Percentiles rank a stretch among this genome's conserved stretches.
Conservation (phyloP, 2,329 filamentous ascomycete species). For the Amauroascus niger region DNA sequence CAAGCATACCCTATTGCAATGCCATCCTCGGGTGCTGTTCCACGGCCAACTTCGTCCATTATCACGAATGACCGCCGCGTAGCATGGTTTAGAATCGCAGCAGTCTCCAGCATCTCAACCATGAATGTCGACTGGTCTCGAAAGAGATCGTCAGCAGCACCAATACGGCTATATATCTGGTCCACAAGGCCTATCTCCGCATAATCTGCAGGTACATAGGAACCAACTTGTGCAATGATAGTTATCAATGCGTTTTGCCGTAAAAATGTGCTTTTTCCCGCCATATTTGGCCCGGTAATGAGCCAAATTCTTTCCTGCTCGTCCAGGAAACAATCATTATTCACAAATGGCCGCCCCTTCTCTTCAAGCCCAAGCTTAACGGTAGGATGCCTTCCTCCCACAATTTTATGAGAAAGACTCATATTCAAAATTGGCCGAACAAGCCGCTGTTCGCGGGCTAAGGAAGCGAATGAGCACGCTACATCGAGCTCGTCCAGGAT, state of each 20-base stretch:
- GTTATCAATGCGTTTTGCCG: slow-evolving; percentile 92
- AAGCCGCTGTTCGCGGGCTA: slow-evolving; percentile 66
- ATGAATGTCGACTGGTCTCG: slow-evolving; percentile 95
- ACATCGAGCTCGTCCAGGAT: slow-evolving; percentile 92
- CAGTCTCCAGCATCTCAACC: slow-evolving; percentile 98
- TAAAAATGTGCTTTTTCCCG: slow-evolving; percentile 89
- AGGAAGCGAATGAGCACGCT: slow-evolving; percentile 68
- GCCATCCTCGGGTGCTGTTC: slow-evolving; percentile 88
- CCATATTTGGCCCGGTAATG: slow-evolving; percentile 90
- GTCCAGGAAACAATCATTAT: slow-evolving; percentile 79
- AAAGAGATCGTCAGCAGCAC: slow-evolving; percentile 91
- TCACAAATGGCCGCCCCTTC: slow-evolving; percentile 70
- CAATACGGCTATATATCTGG: slow-evolving; percentile 85
- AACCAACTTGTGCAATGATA: slow-evolving; percentile 84
- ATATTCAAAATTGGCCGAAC: slow-evolving; percentile 63
- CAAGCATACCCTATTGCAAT: slow-evolving; percentile 82
- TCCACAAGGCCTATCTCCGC: slow-evolving; percentile 88
- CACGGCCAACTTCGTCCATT: slow-evolving; percentile 95
- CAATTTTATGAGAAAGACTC: slow-evolving; percentile 58
- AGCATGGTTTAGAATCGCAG: slow-evolving; percentile 74
- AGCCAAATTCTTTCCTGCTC: slow-evolving; percentile 60
- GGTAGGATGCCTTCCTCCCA: slow-evolving; percentile 83
- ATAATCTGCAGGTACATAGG: slow-evolving; percentile 80
- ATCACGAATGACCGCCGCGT: slow-evolving; percentile 82
- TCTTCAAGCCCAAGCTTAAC: slow-evolving; percentile 74